Base-by-base conservation (phyloP, 2,329 filamentous ascomycete genomes). In the Niveomyces coronatus region DNA sequence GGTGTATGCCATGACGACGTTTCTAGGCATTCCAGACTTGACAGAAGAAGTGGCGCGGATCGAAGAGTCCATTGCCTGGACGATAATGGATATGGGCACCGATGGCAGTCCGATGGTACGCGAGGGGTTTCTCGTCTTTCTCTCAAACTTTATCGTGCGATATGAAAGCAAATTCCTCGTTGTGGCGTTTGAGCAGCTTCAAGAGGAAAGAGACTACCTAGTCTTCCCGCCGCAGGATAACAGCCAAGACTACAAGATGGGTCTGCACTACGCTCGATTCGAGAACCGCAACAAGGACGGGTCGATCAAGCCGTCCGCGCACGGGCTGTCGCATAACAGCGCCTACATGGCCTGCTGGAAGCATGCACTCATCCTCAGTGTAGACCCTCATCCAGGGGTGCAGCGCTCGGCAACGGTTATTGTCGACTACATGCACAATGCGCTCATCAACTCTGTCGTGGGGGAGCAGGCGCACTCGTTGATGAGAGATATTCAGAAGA, bases 311-410 rank as follows among this genome's bases (percentile, higher is more conserved):
- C 62, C 67, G 18, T 53, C 64, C 3, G 67, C 71, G 3, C 70
- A 76, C 31, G 73, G 76, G 1, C 60, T 85, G 9, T 86, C 88
- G 10, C 79, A 85, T 46, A 91, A 94, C 53, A 94, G 87, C 0
- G 84, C 94, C 14, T 95, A 93, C 56, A 82, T 88, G 20, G 84
- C 88, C 1, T 82, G 93, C 45, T 98, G 91, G 91, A 91, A 94
- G 56, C 85, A 95, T 52, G 71, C 93, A 30, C 67, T 95, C 42
- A 85, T 94, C 45, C 71, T 96, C 57, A 89, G 86, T 31, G 85
- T 94, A 14, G 91, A 98, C 54, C 89, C 91, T 28, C 88, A 95
- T 53, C 87, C 89, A 2, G 89, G 96, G 53, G 85, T 96, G 23
- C 84, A 93, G 45, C 74, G 82, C 47, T 84, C 91, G 55, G 89